Percentiles rank a stretch among this genome's conserved stretches.
Conservation (phyloP, 768 basidiomycete species). For the Panellus pusillus region DNA sequence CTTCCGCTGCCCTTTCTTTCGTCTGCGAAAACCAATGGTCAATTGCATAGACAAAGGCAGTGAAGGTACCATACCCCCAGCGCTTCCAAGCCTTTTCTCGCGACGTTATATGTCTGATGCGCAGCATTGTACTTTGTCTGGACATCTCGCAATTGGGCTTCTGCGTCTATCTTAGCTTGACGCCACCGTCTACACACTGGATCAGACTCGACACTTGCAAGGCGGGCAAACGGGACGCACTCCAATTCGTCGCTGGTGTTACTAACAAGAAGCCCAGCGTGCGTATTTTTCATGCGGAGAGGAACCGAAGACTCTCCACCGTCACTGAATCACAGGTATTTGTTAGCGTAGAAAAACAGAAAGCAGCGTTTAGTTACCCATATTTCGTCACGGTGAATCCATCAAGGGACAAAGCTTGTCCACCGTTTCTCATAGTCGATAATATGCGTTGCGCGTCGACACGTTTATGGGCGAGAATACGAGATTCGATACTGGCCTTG, state of each 20-base stretch:
- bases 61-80: conserved; percentile 33
- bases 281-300: not conserved
- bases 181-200: conserved; percentile 43
- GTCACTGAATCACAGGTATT: not conserved
- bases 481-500: conserved; percentile 65
- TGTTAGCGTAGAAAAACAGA: not conserved
- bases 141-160: conserved; percentile 28
- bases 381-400: conserved; percentile 63
- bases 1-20: conserved; percentile 29
- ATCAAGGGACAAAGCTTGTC: conserved; percentile 60
- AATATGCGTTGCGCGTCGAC: conserved; percentile 59
- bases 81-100: conserved; percentile 30
- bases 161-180: conserved; percentile 37
- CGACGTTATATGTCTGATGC: conserved; percentile 24
- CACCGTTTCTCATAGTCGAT: conserved; percentile 46
- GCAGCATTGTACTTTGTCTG: no score
- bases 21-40: not conserved
- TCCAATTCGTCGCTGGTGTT: conserved; percentile 7
- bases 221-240: not conserved
- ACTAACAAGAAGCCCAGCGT: conserved; percentile 19
- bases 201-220: not conserved
- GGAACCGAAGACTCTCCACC: conserved; percentile 21
- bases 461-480: conserved; percentile 65
- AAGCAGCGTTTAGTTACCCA: conserved; percentile 44
- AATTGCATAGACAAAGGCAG: not conserved